phyloP scores from a whole-genome alignment of 148 eudicot species.

The Rhododendron williamsianum region DNA sequence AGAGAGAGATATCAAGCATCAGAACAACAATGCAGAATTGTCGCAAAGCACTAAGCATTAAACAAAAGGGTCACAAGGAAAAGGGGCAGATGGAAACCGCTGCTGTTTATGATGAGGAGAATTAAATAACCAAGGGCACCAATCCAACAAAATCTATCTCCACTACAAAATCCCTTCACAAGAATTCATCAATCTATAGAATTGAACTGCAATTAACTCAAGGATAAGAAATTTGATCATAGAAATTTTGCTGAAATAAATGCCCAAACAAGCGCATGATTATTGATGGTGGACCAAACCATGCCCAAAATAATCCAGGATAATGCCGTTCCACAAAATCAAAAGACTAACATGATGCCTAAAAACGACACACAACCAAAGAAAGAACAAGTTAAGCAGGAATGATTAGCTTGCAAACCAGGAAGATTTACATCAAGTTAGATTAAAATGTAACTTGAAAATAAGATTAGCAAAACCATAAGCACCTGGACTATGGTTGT shows the following conservation, averaged over 20 bases:
- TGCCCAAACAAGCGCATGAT: neutral
- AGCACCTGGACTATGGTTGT: neutral
- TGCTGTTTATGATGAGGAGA: neutral
- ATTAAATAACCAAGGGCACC: neutral
- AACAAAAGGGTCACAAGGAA: neutral
- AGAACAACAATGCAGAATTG: neutral
- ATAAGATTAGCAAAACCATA: neutral
- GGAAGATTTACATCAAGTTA: neutral
- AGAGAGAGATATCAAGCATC: conserved; percentile 1
- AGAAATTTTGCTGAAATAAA: neutral
- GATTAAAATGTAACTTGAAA: neutral
- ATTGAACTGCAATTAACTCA: neutral
- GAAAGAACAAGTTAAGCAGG: neutral
- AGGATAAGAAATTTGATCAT: neutral
- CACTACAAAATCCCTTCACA: neutral
- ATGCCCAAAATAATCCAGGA: neutral
- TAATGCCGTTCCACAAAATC: neutral
- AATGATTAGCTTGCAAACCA: neutral
- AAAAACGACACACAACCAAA: neutral
- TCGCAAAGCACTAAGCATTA: neutral
- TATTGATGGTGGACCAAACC: conserved; percentile 1
- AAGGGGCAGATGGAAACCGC: neutral
- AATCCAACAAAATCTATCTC: neutral
- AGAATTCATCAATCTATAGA: neutral
- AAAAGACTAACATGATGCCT: neutral